Base-by-base conservation (phyloP, 768 basidiomycete species). In the Heimioporus sp. region DNA sequence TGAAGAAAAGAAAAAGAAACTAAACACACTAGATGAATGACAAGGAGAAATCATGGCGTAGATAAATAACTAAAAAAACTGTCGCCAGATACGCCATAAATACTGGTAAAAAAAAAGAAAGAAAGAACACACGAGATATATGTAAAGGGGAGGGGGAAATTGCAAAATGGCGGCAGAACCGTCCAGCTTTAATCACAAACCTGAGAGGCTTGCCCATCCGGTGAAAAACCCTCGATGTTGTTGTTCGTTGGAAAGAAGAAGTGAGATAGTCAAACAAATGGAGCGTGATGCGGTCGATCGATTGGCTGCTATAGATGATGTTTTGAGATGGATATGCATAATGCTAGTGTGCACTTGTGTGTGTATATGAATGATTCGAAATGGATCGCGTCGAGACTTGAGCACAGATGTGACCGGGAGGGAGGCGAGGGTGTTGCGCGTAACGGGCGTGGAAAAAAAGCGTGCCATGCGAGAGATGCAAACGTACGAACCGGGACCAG, bases 11-110 rank as follows among this genome's bases (percentile, higher is more conserved):
- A 43, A 47, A 43, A 21, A 16, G 28, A 20, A 20, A 37, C 24
- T 28, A 28, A n/a, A 30, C 31, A 53, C 47, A 49, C 40, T 13
- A 31, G 45, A 30, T 43, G 21, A 13, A 12, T 24, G 13, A 9
- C 19, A 16, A 5, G n/a, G 20, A 42, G 38, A 38, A 15, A 19
- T 51, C 47, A 38, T 19, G 66, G 65, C 66, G 61, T 49, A 66
- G 62, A 58, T 56, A 64, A 66, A 60, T 68, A 70, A 56, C 70
- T 68, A 70, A 40, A 47, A 12, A 37, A 21, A 19, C 36, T 43
- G 59, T 52, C 68, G 12, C 59, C 53, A 64, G 54, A 64, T 68
- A 67, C 66, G 64, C 64, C 61, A 53, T 61, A 68, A 68, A 68
- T 66, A 58, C 7, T 7, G 24, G 24, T 28, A 4, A 28, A 28